Conservation (phyloP, 1,284 basidiomycete genomes). For the Gymnopus androsaceus region DNA sequence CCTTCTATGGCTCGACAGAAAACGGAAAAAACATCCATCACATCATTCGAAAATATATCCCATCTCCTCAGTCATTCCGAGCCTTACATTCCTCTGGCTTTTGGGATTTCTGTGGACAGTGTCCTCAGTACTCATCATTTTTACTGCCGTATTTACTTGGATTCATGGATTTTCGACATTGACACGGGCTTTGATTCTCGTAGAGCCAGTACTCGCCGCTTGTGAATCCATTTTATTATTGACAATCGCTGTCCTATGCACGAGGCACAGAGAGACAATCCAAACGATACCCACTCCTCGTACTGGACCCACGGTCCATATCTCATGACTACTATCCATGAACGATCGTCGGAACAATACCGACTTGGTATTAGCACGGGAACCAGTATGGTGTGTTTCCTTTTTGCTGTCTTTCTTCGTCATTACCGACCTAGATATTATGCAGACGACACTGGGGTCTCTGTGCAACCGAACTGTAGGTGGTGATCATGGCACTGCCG, state of each 20-base stretch:
- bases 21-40: background rate
- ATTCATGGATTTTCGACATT: background rate
- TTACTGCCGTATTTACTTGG: background rate
- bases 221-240: background rate
- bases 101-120: slow-evolving; percentile 2
- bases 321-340: slow-evolving; percentile 8
- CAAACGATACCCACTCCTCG: background rate
- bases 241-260: slow-evolving; percentile 3
- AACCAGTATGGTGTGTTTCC: background rate
- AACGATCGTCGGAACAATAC: slow-evolving; percentile 3
- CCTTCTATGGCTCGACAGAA: background rate
- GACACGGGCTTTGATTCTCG: background rate
- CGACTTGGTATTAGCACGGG: slow-evolving; percentile 1
- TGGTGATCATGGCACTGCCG: slow-evolving; percentile 8
- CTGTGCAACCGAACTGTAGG: background rate
- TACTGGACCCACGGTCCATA: background rate
- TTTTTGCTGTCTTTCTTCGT: background rate
- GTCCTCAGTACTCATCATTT: background rate
- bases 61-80: background rate
- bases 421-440: background rate
- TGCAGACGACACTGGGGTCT: background rate
- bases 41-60: background rate
- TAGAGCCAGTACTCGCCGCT: background rate
- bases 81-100: slow-evolving; percentile 1
- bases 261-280: background rate